Evolutionary conservation across 225 moss, liverwort and hornwort species (phyloP), one percentile per base, ranked within the genome.

Genomic region (Pseudoscleropodium purum): DNA sequence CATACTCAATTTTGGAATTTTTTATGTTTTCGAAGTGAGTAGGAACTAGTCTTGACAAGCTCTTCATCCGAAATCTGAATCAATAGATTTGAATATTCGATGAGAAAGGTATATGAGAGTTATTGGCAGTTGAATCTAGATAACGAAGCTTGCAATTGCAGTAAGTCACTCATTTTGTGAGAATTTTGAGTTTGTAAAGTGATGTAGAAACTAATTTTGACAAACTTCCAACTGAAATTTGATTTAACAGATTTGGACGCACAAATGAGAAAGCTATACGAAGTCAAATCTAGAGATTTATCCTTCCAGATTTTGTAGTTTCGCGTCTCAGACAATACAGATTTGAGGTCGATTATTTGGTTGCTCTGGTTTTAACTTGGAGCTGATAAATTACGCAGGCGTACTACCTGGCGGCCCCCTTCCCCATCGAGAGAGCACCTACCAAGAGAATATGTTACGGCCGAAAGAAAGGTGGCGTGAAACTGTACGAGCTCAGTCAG

Each of bases 401-500:
- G 5, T 99, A 99, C 65, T 99, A 96, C 72, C 81, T 97, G 52
- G 81, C 90, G 12, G 94, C 91, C 6, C 95, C 96, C 6, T 99
- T 99, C n/a, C 96, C 97, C n/a, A 93, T 99, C 15, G 99, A 99
- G 92, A 94, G 95, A 25, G 95, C 96, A 34, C 89, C 89, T 14
- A 95, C 92, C 7, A 77, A 51, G 12, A 85, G 87, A 73, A 31
- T 96, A 9, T 23, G 85, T 6, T 75, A 89, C 21, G 70, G 87
- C 15, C 86, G 85, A 37, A 91, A 88, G 88, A 92, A 93, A 70
- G 91, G 94, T 23, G 93, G 95, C 4, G 92, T 95, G 7, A 96
- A 93, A 90, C 75, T 99, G 36, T 93, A 87, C 15, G 94, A 99
- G 86, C 91, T 99, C 23, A 78, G 52, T 10, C 59, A 94, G 21